Percentiles rank a stretch among this genome's conserved stretches.
Evolutionary conservation across 805 yeast species (phyloP).

Genomic region (Debaryomyces hansenii): DNA sequence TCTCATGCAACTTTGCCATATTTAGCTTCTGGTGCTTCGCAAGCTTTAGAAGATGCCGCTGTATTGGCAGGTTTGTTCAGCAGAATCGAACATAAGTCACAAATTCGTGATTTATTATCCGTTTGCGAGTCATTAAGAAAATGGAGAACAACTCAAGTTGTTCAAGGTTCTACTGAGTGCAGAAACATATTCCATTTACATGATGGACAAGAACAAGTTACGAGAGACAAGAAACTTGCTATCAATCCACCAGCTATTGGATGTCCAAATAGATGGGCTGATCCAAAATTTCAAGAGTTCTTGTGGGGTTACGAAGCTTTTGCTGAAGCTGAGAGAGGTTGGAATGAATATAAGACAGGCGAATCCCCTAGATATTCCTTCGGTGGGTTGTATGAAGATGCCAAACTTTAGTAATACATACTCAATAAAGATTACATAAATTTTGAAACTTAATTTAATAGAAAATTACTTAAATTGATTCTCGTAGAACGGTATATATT

Average conservation of each 20-base stretch:
- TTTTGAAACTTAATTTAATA: background rate
- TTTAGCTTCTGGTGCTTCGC: constrained; percentile 32
- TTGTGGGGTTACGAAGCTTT: constrained; percentile 25
- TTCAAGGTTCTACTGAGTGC: constrained; percentile 19
- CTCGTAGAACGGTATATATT: too few relatives aligned
- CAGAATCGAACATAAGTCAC: constrained; percentile 13
- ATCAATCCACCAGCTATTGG: constrained; percentile 17
- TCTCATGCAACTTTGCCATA: constrained; percentile 37
- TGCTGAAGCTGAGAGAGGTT: constrained; percentile 20
- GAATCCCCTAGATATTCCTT: constrained; percentile 3
- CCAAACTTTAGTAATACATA: background rate
- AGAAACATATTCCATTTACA: constrained; percentile 21
- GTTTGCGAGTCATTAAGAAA: constrained; percentile 20
- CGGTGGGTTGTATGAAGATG: constrained; percentile 8
- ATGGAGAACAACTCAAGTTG: constrained; percentile 23
- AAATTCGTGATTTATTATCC: constrained; percentile 16
- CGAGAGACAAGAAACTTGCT: constrained; percentile 17
- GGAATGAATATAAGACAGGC: constrained; percentile 9
- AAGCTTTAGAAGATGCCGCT: constrained; percentile 34
- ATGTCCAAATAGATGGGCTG: constrained; percentile 25
- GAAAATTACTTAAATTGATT: too few relatives aligned
- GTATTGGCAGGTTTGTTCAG: constrained; percentile 21
- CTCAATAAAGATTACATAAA: background rate
- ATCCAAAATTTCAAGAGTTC: constrained; percentile 23
- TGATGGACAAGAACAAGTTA: constrained; percentile 25